Base-by-base conservation (phyloP, 2,329 filamentous ascomycete species). In the Colletotrichum orbiculare region DNA sequence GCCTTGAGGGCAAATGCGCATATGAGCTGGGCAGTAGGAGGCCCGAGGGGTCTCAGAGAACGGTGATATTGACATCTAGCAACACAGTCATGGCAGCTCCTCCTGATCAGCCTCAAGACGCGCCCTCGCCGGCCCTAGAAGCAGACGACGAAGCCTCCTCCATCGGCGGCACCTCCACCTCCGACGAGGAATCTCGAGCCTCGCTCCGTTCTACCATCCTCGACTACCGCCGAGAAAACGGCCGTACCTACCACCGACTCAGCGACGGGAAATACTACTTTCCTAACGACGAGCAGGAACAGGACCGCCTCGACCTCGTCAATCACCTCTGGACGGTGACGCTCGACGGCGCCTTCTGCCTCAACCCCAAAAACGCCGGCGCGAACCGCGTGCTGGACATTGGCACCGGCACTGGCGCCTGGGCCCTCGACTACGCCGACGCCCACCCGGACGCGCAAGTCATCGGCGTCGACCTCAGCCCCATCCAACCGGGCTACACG, bases 241-340 rank as follows among this genome's bases (percentile, higher is more conserved):
- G 60, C 2, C 54, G 64, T 7, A 64, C 64, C 11, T 67, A 64
- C 17, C 64, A 67, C 39, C 33, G 45, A 15, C 52, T 71, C 54
- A 70, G 71, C 50, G 66, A 68, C 41, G 72, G 71, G 37, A 73
- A 72, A 67, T 72, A 72, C 58, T 58, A 69, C 2, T 48, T 72
- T 9, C 69, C 69, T 1, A 73, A 72, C 55, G 71, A 74, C 50
- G 69, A 70, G 10, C 17, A 13, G 3, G 62, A 61, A 8, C 57
- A 46, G 8, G 52, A 52, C 3, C 50, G 52, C 1, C 45, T 60
- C 3, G 75, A 79, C 60, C 66, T 79, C 0, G 76, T 78, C 67
- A 77, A 79, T 59, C 73, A 77, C 41, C 58, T 78, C 0, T 76
- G 74, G 46, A 46, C 64, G 0, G 63, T 79, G 5, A 77, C 74